These are phyloP conservation scores for Cavenderia fasciculata DNA, from an alignment of 78 protist species.

Conservation along the genomic window DNA sequence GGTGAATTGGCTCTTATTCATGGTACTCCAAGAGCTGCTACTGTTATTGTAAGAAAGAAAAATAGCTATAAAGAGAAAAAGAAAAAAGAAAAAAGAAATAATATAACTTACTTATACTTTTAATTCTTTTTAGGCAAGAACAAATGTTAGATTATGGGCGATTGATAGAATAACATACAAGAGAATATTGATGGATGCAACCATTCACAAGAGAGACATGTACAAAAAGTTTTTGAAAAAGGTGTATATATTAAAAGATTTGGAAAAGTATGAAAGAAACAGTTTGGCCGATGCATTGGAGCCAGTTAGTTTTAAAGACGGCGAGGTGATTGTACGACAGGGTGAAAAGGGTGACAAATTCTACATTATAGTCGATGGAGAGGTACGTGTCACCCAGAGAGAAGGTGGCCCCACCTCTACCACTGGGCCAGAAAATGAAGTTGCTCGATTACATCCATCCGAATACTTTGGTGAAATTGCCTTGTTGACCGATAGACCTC, in stretches of 20 bases:
- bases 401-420: neutral
- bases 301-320: slow-evolving; percentile 67
- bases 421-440: slow-evolving; percentile 3
- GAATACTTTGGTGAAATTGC: slow-evolving; percentile 94
- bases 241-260: slow-evolving; percentile 78
- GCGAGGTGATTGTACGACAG: slow-evolving; percentile 78
- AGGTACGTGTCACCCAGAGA: slow-evolving; percentile 43
- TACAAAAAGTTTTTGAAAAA: slow-evolving; percentile 90
- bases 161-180: slow-evolving; percentile 89
- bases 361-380: slow-evolving; percentile 85
- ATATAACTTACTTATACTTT: too few relatives aligned
- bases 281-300: slow-evolving; percentile 89
- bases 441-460: slow-evolving; percentile 60
- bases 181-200: slow-evolving; percentile 85
- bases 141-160: slow-evolving; percentile 79
- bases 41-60: slow-evolving; percentile 82
- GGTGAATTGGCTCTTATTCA: slow-evolving; percentile 94
- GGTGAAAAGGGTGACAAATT: slow-evolving; percentile 89
- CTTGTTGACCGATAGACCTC: slow-evolving; percentile 78
- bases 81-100: too few relatives aligned
- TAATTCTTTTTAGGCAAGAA: slow-evolving; percentile 26
- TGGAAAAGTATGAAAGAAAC: slow-evolving; percentile 82
- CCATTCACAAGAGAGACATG: slow-evolving; percentile 85
- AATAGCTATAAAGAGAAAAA: too few relatives aligned
- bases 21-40: slow-evolving; percentile 93